These are phyloP conservation scores for Phytopythium chamaehyphon DNA, from an alignment of 352 stramenopile species.

Conservation along the genomic window DNA sequence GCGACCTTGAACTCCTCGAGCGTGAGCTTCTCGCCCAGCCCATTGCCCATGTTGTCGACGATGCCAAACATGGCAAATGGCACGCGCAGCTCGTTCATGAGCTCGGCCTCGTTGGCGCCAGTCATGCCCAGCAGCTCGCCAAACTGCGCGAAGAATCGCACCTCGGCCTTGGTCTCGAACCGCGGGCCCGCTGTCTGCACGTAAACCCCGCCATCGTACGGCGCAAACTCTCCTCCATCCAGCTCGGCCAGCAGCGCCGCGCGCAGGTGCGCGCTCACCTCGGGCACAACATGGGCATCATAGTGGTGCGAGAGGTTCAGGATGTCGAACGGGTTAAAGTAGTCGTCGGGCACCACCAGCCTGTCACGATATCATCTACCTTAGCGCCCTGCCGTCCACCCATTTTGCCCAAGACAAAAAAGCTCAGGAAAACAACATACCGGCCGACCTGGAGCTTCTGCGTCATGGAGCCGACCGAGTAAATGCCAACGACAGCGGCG, in stretches of 20 bases:
- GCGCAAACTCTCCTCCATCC: slow-evolving; percentile 30
- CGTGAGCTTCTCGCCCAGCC: slow-evolving; percentile 74
- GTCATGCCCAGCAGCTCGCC: slow-evolving; percentile 89
- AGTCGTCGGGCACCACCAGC: slow-evolving; percentile 83
- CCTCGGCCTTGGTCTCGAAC: slow-evolving; percentile 90
- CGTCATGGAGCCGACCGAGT: slow-evolving; percentile 87
- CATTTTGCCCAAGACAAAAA: too few species aligned
- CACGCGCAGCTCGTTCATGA: slow-evolving; percentile 77
- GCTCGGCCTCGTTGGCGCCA: slow-evolving; percentile 80
- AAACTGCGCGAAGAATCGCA: slow-evolving; percentile 86
- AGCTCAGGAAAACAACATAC: too few species aligned
- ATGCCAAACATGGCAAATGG: slow-evolving; percentile 87
- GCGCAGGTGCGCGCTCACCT: slow-evolving; percentile 46
- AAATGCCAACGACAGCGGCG: slow-evolving; percentile 76
- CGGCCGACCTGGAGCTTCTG: slow-evolving; percentile 37
- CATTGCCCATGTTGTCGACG: slow-evolving; percentile 88
- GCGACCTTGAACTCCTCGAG: slow-evolving; percentile 75
- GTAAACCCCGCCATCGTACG: slow-evolving; percentile 79
- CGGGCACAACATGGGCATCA: slow-evolving; percentile 81
- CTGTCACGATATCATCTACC: slow-evolving; percentile 12
- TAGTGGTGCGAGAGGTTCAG: slow-evolving; percentile 79
- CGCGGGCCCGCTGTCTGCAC: slow-evolving; percentile 80
- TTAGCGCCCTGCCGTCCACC: background rate
- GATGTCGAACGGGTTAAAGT: slow-evolving; percentile 87
- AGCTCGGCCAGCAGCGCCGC: slow-evolving; percentile 46